Evolutionary conservation across 148 eudicot genomes (phyloP), one percentile per base, ranked within the genome.

Genomic region (Vaccinium myrtillus): DNA sequence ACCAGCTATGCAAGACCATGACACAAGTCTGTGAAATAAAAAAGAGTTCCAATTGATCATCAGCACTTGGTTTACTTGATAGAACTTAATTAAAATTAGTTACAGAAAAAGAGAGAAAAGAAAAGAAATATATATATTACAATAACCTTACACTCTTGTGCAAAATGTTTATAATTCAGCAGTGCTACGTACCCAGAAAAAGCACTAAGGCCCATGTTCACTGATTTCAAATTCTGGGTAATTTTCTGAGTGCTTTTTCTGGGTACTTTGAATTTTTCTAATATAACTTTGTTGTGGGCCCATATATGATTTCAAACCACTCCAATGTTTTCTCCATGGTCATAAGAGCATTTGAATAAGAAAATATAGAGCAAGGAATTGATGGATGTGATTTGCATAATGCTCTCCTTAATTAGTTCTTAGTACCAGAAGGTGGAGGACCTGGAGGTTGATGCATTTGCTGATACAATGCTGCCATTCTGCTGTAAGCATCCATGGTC

Each of bases 401-500:
- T 10, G 6, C 30, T 79, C 74, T 30, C 39, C 74, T 27, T 69
- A 27, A 32, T 6, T 36, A 88, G 53, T 82, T 82, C 78, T 87
- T 88, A 21, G 89, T 23, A 81, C 80, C 89, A 58, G 89, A 61
- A 70, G 83, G 78, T 39, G 83, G 88, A 11, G 65, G 32, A 76
- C 81, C 75, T 39, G 83, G 88, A 11, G 65, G 32, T 80, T 91
- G 95, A 67, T 90, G 91, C 49, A 88, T 86, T 58, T 96, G 98
- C 39, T 93, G 96, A 79, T 88, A 93, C 86, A 93, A 61, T 2
- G 98, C 93, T 10, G 91, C 94, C 91, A 94, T 87, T 86, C 90
- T 92, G 77, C 82, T 88, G 77, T 94, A 95, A 43, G 94, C 91
- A 56, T 95, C 98, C 94, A 91, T 90, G 1, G 92, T 91, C 91